phyloP scores from a whole-genome alignment of 2,329 filamentous ascomycete genomes.

The Blumeria graminis region DNA sequence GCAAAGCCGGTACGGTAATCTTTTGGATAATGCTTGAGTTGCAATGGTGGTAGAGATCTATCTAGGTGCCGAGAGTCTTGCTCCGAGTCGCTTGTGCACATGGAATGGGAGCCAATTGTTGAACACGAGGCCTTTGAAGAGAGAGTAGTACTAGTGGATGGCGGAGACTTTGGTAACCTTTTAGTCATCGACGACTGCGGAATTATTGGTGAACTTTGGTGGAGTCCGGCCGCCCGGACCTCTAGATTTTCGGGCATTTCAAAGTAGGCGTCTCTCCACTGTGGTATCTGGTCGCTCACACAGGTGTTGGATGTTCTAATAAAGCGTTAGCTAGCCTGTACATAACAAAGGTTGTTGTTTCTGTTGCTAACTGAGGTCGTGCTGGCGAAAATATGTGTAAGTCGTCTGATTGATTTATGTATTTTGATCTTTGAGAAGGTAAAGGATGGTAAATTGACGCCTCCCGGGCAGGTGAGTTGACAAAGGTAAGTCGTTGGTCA shows the following conservation, averaged over 20 bases:
- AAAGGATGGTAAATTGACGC: not conserved
- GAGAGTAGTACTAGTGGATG: not conserved
- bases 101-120: not conserved
- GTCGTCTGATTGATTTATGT: no score
- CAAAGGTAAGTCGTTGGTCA: not conserved
- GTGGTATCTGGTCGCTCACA: no score
- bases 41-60: constrained; percentile 12
- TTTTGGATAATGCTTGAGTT: constrained; percentile 9
- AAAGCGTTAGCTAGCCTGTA: no score
- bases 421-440: no score
- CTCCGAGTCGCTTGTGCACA: not conserved
- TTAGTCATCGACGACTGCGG: not conserved
- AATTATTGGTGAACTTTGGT: no score
- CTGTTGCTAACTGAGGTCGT: no score
- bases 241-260: no score
- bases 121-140: not conserved
- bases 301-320: no score
- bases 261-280: no score
- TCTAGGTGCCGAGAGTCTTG: not conserved
- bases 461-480: not conserved
- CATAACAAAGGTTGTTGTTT: no score
- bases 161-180: not conserved
- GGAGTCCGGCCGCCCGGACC: no score
- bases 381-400: no score
- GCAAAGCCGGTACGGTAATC: constrained; percentile 28